phyloP scores from a whole-genome alignment of 1,284 basidiomycete species.

The Boletus austroedulis region DNA sequence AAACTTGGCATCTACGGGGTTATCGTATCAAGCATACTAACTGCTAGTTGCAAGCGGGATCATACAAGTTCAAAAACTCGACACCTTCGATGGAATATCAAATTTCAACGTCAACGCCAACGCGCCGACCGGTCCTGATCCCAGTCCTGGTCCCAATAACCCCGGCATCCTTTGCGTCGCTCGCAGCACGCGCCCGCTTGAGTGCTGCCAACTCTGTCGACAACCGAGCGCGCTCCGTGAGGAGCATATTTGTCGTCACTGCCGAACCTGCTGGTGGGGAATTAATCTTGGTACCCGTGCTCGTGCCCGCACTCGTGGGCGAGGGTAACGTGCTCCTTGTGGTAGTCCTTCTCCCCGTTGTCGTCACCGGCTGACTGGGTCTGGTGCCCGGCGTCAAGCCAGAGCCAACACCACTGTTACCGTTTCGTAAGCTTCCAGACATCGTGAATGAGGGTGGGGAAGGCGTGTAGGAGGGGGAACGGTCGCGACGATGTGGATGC shows the following conservation, averaged over 20 bases:
- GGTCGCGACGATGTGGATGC: background rate
- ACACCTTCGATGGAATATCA: too few relatives aligned
- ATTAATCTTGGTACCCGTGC: background rate
- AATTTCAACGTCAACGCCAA: background rate
- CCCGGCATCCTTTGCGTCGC: background rate
- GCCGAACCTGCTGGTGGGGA: conserved; percentile 14
- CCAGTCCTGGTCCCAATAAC: background rate
- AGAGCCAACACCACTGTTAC: too few relatives aligned
- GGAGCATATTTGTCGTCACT: conserved; percentile 19
- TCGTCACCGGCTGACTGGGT: background rate
- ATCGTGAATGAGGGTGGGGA: conserved; percentile 21
- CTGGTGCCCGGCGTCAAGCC: background rate
- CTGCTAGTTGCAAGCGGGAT: too few relatives aligned
- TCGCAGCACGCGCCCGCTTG: conserved; percentile 21
- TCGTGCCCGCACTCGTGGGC: background rate
- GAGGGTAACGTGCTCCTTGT: background rate
- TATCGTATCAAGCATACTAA: too few relatives aligned
- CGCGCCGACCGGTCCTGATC: background rate
- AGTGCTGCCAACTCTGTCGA: conserved; percentile 33
- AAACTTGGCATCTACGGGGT: too few relatives aligned
- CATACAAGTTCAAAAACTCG: too few relatives aligned
- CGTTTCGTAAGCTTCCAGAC: background rate
- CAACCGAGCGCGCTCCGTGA: conserved; percentile 31
- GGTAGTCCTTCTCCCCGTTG: background rate
- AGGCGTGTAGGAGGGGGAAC: conserved; percentile 15